phyloP scores from a whole-genome alignment of 2,329 filamentous ascomycete species.

The Pseudogymnoascus sp. region DNA sequence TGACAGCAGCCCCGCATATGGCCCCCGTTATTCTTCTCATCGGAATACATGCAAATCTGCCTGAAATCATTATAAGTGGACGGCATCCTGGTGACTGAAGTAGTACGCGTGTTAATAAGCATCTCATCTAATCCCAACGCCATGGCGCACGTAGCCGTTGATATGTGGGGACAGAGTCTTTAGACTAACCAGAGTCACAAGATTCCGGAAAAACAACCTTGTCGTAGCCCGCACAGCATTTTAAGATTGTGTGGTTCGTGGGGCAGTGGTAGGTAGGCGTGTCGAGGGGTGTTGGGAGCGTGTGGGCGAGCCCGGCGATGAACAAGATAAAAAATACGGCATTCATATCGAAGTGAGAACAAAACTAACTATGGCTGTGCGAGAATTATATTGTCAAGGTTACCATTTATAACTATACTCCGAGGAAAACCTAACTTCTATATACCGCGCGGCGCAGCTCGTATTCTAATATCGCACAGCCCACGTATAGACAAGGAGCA shows the following conservation, averaged over 20 bases:
- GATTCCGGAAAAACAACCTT: not conserved
- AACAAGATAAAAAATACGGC: not conserved
- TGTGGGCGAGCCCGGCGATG: not conserved
- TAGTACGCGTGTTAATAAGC: not conserved
- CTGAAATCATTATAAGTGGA: not conserved
- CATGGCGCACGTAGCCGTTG: too few species aligned
- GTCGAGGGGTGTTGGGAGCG: not conserved
- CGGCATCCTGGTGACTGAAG: not conserved
- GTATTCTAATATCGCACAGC: not conserved
- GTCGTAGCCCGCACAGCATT: not conserved
- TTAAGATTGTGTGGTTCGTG: not conserved
- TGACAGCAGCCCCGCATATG: conserved; percentile 1
- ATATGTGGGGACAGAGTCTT: too few species aligned
- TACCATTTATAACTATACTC: not conserved
- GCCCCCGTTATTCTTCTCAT: not conserved
- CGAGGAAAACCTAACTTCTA: not conserved
- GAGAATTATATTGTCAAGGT: not conserved
- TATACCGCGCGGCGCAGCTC: not conserved
- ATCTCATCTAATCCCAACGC: not conserved
- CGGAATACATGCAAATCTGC: not conserved
- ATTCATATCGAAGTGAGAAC: not conserved
- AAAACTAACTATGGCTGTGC: not conserved
- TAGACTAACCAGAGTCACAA: not conserved
- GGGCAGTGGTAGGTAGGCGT: not conserved
- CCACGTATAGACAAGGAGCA: not conserved